phyloP scores from a whole-genome alignment of 2,329 filamentous ascomycete species.

The Piedraia hortae region DNA sequence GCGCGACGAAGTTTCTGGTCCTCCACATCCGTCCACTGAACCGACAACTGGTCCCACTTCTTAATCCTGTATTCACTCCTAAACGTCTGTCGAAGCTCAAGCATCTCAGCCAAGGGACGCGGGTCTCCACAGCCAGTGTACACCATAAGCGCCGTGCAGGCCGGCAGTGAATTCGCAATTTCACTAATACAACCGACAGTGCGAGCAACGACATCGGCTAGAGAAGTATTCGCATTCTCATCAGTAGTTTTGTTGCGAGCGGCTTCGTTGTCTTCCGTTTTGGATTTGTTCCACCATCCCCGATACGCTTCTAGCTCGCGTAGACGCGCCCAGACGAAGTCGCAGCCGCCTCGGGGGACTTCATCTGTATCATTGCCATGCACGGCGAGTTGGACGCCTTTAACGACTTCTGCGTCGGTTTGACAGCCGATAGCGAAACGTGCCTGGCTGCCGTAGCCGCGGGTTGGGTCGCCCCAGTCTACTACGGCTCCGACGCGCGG shows the following conservation, averaged over 20 bases:
- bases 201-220: slow-evolving; percentile 20
- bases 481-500: slow-evolving; percentile 43
- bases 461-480: slow-evolving; percentile 63
- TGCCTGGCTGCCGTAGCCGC: slow-evolving; percentile 29
- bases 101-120: slow-evolving; percentile 26
- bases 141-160: slow-evolving; percentile 32
- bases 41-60: slow-evolving; percentile 34
- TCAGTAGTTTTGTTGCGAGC: slow-evolving; percentile 6
- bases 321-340: slow-evolving; percentile 35
- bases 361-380: slow-evolving; percentile 19
- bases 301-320: slow-evolving; percentile 31
- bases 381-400: slow-evolving; percentile 25
- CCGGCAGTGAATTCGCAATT: slow-evolving; percentile 28
- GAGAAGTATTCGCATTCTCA: slow-evolving; percentile 5
- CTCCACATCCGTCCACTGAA: slow-evolving; percentile 37
- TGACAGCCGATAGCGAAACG: slow-evolving; percentile 27
- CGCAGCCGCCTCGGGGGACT: slow-evolving; percentile 25
- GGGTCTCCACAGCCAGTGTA: slow-evolving; percentile 38
- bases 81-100: slow-evolving; percentile 27
- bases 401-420: slow-evolving; percentile 29
- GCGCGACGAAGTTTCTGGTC: slow-evolving; percentile 30
- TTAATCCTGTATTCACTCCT: slow-evolving; percentile 29
- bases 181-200: slow-evolving; percentile 24
- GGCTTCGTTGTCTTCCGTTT: slow-evolving; percentile 15
- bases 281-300: slow-evolving; percentile 30